Evolutionary conservation across 441 rosid species (phyloP).

Genomic region (Populus hybrid): DNA sequence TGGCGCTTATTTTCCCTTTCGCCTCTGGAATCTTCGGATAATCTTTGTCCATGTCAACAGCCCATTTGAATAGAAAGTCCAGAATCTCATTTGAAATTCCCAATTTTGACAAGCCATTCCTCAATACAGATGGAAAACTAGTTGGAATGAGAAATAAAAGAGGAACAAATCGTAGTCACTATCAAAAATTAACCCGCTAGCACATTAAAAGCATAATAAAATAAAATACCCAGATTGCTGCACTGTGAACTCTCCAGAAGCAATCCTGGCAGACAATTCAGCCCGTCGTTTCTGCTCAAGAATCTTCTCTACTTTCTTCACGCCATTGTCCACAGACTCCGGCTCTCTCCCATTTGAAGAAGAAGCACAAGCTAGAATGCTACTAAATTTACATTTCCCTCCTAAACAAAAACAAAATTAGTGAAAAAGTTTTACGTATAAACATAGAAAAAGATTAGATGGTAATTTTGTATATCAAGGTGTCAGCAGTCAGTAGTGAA

Average conservation of each 20-base stretch:
- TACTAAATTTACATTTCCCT: constrained; percentile 31
- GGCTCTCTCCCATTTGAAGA: constrained; percentile 71
- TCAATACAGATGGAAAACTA: constrained; percentile 61
- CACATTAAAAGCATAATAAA: neutral
- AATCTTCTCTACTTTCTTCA: constrained; percentile 46
- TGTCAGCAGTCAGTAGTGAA: neutral
- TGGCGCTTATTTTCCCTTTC: constrained; percentile 61
- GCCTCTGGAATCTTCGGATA: constrained; percentile 80
- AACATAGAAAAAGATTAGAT: neutral
- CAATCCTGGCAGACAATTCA: constrained; percentile 74
- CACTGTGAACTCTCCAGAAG: constrained; percentile 86
- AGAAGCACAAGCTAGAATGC: constrained; percentile 37
- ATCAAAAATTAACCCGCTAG: neutral
- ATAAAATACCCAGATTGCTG: constrained; percentile 49
- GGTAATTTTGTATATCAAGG: neutral
- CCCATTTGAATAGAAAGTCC: constrained; percentile 56
- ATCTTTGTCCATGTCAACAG: constrained; percentile 37
- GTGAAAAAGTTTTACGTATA: neutral
- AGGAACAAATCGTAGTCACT: constrained; percentile 5
- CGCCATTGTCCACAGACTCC: constrained; percentile 35
- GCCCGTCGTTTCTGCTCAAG: constrained; percentile 73
- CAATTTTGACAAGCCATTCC: constrained; percentile 69
- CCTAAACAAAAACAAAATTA: constrained; percentile 2
- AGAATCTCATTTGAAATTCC: constrained; percentile 64
- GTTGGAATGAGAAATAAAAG: neutral